Evolutionary conservation across 2,329 filamentous ascomycete genomes (phyloP).

Genomic region (Tolypocladium capitatum): DNA sequence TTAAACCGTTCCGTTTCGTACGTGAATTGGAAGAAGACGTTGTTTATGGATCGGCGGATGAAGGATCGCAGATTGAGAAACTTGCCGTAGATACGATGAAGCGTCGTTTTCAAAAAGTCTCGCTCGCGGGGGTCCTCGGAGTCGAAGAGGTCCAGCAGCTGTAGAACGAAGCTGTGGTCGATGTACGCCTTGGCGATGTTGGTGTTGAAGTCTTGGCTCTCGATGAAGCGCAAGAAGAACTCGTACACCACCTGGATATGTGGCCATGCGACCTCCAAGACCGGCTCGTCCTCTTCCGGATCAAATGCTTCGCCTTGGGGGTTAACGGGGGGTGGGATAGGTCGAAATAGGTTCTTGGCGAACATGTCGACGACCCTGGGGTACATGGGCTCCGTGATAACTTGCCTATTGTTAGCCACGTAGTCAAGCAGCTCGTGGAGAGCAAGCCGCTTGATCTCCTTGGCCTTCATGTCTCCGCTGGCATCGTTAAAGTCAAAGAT

Average conservation of each 20-base stretch:
- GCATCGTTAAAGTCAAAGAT: slow-evolving; percentile 99
- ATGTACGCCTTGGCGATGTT: slow-evolving; percentile 99
- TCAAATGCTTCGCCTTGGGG: slow-evolving; percentile 97
- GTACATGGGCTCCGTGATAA: slow-evolving; percentile 99
- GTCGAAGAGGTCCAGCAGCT: slow-evolving; percentile 94
- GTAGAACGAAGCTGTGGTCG: slow-evolving; percentile 92
- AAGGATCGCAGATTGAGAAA: slow-evolving; percentile 96
- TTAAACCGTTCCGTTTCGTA: slow-evolving; percentile 99
- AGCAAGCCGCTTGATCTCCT: slow-evolving; percentile 95
- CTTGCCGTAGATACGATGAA: slow-evolving; percentile 97
- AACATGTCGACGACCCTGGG: slow-evolving; percentile 98
- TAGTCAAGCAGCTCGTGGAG: slow-evolving; percentile 95
- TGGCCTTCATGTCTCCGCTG: slow-evolving; percentile 97
- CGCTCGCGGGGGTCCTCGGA: slow-evolving; percentile 94
- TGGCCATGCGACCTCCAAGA: slow-evolving; percentile 95
- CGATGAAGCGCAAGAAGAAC: slow-evolving; percentile 97
- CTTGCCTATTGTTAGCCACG: slow-evolving; percentile 94
- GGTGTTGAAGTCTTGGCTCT: slow-evolving; percentile 99
- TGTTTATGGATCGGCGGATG: slow-evolving; percentile 97
- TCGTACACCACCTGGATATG: slow-evolving; percentile 99
- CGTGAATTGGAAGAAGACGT: slow-evolving; percentile 98
- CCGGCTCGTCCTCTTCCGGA: slow-evolving; percentile 95
- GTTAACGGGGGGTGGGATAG: slow-evolving; percentile 93
- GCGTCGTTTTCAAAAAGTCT: slow-evolving; percentile 94
- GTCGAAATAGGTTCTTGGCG: slow-evolving; percentile 93